Percentiles rank a stretch among this genome's conserved stretches.
Evolutionary conservation across 768 basidiomycete genomes (phyloP).

Genomic region (Floccularia luteovirens): DNA sequence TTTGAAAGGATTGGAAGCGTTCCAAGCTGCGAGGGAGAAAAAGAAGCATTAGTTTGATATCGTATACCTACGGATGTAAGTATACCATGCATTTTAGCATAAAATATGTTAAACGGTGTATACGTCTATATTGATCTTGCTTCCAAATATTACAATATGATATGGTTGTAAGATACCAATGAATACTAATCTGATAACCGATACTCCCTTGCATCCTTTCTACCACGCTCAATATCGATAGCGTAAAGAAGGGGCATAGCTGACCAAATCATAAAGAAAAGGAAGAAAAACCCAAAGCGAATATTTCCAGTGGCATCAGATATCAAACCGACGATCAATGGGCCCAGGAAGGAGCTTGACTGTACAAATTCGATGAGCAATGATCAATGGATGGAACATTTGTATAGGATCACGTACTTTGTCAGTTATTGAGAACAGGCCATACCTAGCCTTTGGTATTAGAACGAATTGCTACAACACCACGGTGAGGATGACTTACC

Average conservation of each 20-base stretch:
- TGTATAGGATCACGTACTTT: constrained; percentile 39
- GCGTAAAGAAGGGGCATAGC: constrained; percentile 69
- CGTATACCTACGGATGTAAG: not conserved
- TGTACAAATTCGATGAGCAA: constrained; percentile 21
- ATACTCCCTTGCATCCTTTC: constrained; percentile 40
- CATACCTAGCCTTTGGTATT: constrained; percentile 34
- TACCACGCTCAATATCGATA: constrained; percentile 66
- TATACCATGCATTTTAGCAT: not conserved
- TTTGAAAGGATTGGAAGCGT: constrained; percentile 71
- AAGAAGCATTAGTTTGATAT: constrained; percentile 16
- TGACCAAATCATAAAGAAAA: constrained; percentile 72
- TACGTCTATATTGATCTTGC: not conserved
- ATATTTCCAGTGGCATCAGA: constrained; percentile 89
- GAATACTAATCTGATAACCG: no score
- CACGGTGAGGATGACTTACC: constrained; percentile 87
- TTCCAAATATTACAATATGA: not conserved
- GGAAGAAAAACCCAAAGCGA: constrained; percentile 85
- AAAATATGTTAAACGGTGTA: not conserved
- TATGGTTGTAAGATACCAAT: not conserved
- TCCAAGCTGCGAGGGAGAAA: constrained; percentile 39
- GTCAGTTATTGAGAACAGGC: constrained; percentile 85
- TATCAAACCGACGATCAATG: constrained; percentile 80
- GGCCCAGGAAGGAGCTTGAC: constrained; percentile 91
- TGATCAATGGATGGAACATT: constrained; percentile 2
- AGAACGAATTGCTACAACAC: constrained; percentile 58